Evolutionary conservation across 2,329 filamentous ascomycete species (phyloP).

Genomic region (Rutstroemia sp.): DNA sequence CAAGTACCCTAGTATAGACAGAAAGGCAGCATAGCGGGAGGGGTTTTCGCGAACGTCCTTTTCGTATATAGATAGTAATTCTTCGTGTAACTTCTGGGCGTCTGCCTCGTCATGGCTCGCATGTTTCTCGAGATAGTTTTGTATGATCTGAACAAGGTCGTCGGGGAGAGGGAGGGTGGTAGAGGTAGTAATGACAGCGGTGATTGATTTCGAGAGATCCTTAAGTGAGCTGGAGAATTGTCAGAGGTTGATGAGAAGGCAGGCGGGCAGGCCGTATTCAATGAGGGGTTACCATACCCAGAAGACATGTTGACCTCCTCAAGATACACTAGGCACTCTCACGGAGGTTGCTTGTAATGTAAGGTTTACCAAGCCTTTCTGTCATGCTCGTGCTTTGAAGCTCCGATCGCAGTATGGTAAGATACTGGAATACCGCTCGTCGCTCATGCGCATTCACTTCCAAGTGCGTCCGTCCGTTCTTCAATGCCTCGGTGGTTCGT

Average conservation of each 20-base stretch:
- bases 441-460: no score
- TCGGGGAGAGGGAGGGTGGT: conserved; percentile 54
- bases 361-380: conserved; percentile 1
- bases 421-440: no score
- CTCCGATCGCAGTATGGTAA: no score
- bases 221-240: conserved; percentile 35
- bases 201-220: conserved; percentile 52
- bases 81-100: conserved; percentile 66
- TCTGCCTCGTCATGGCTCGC: conserved; percentile 58
- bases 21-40: conserved; percentile 57
- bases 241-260: background rate
- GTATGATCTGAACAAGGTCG: conserved; percentile 53
- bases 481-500: no score
- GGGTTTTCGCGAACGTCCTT: conserved; percentile 52
- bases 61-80: conserved; percentile 60
- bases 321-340: background rate
- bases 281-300: background rate
- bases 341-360: background rate
- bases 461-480: no score
- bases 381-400: background rate
- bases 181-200: conserved; percentile 41
- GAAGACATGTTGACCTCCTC: conserved; percentile 11
- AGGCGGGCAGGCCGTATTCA: background rate
- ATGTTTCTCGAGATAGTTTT: conserved; percentile 61
- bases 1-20: conserved; percentile 57